Evolutionary conservation across 139 green algal species (phyloP), one percentile per base, ranked within the genome.

Genomic region (Tetraselmis striata): DNA sequence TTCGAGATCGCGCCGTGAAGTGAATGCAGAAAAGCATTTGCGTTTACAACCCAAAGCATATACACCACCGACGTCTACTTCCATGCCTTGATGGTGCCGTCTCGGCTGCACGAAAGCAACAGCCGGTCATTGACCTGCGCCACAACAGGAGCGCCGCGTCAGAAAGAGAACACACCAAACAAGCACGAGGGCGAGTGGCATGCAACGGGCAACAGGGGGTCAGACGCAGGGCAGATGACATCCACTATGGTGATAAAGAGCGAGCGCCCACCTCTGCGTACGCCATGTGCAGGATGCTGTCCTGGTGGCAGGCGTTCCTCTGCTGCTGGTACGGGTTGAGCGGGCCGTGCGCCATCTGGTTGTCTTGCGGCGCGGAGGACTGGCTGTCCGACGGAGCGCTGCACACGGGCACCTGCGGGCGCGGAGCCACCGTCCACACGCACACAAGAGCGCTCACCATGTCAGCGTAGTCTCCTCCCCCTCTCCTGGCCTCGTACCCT

Each of bases 71-170:
- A n/a, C n/a, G n/a, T n/a, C n/a, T n/a, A 96, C 75, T 92, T 93
- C 94, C 94, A 98, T 0, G 91, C 92, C 79, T 98, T 98, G 59
- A 98, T 86, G 30, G 89, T 85, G 1, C 94, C 94, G 67, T 98
- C 94, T 2, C 89, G 81, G 77, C 86, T 89, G 31, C 82, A 83
- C 22, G 87, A 94, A 11, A 97, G 83, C 84, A 98, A 89, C 82
- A 98, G 74, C 58, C 88, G 86, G 25, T 92, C 83, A 27, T 75
- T 81, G 27, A 84, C 77, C 22, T 80, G 31, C 0, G 81, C 81
- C 28, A 92, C 87, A 59, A 92, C 80, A 1, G 86, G 59, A n/a
- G n/a, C n/a, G n/a, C n/a, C n/a, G n/a, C n/a, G n/a, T n/a, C n/a
- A n/a, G n/a, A n/a, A n/a, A n/a, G n/a, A 5, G 18, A 5, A 67